A percentile compares a stretch with the other conserved stretches of the same genome.
phyloP scores from a whole-genome alignment of 768 basidiomycete genomes.

The Thelephora ganbajun region DNA sequence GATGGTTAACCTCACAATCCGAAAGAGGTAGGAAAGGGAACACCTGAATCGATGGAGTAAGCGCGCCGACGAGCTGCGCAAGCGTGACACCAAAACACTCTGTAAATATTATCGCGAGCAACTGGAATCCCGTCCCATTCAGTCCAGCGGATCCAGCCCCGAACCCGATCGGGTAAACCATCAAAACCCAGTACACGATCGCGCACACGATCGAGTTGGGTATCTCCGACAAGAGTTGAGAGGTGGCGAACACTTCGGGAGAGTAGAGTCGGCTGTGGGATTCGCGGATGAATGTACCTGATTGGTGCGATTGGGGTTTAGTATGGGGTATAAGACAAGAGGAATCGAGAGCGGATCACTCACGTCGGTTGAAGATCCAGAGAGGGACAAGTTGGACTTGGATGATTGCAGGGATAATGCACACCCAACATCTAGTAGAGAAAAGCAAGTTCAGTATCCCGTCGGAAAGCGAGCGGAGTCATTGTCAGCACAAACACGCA shows the following conservation, averaged over 20 bases:
- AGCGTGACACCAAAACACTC: slow-evolving; percentile 62
- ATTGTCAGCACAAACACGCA: slow-evolving; percentile 19
- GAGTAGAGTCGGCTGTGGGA: slow-evolving; percentile 79
- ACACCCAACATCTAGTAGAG: slow-evolving; percentile 43
- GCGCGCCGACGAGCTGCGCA: slow-evolving; percentile 62
- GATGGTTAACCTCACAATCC: too few relatives aligned
- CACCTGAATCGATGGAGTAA: slow-evolving; percentile 59
- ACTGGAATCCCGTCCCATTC: slow-evolving; percentile 57
- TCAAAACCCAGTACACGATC: slow-evolving; percentile 60
- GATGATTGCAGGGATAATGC: slow-evolving; percentile 57
- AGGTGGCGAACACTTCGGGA: slow-evolving; percentile 71
- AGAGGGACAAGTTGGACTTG: slow-evolving; percentile 74
- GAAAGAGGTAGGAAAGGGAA: too few relatives aligned
- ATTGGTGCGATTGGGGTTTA: too few relatives aligned
- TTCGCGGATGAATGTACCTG: slow-evolving; percentile 32
- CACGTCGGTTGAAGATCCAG: slow-evolving; percentile 60
- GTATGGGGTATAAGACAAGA: too few relatives aligned
- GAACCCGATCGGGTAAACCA: slow-evolving; percentile 60
- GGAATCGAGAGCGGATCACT: slow-evolving; percentile 7
- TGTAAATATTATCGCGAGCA: slow-evolving; percentile 57
- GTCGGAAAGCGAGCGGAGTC: too few relatives aligned
- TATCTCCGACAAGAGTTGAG: slow-evolving; percentile 70
- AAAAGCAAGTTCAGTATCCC: background rate
- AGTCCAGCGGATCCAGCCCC: slow-evolving; percentile 49
- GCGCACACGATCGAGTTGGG: slow-evolving; percentile 65